These are phyloP conservation scores for Talaromyces sp. DNA, from an alignment of 2,329 filamentous ascomycete genomes.

Conservation along the genomic window DNA sequence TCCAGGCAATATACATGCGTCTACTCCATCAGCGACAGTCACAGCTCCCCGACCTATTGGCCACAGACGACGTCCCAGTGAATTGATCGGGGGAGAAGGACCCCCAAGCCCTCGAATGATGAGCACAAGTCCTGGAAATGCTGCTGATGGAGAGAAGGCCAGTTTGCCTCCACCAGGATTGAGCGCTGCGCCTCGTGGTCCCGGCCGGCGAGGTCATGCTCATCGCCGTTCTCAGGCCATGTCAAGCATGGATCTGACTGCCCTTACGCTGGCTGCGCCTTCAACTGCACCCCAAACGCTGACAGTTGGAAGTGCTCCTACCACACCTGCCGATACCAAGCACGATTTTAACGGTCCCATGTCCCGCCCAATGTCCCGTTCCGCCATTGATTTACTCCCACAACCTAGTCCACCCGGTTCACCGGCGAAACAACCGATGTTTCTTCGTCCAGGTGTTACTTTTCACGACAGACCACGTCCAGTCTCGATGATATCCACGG, in stretches of 20 bases:
- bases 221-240: conserved; percentile 78
- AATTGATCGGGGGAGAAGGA: conserved; percentile 69
- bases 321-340: conserved; percentile 42
- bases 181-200: conserved; percentile 40
- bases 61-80: conserved; percentile 73
- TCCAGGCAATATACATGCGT: conserved; percentile 26
- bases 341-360: conserved; percentile 25
- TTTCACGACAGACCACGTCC: conserved; percentile 54
- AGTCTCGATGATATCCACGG: conserved; percentile 75
- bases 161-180: conserved; percentile 28
- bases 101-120: conserved; percentile 56
- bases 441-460: conserved; percentile 1
- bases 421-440: conserved; percentile 22
- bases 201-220: conserved; percentile 63
- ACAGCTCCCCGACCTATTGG: conserved; percentile 52
- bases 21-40: conserved; percentile 50
- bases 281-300: not conserved
- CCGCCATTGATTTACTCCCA: conserved; percentile 26
- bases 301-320: conserved; percentile 54
- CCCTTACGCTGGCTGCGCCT: conserved; percentile 45
- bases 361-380: conserved; percentile 31
- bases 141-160: conserved; percentile 2
- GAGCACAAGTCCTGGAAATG: conserved; percentile 41
- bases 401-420: conserved; percentile 30
- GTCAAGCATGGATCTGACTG: conserved; percentile 72